These are phyloP conservation scores for Sporisorium exsertum DNA, from an alignment of 1,284 basidiomycete genomes.

Conservation along the genomic window DNA sequence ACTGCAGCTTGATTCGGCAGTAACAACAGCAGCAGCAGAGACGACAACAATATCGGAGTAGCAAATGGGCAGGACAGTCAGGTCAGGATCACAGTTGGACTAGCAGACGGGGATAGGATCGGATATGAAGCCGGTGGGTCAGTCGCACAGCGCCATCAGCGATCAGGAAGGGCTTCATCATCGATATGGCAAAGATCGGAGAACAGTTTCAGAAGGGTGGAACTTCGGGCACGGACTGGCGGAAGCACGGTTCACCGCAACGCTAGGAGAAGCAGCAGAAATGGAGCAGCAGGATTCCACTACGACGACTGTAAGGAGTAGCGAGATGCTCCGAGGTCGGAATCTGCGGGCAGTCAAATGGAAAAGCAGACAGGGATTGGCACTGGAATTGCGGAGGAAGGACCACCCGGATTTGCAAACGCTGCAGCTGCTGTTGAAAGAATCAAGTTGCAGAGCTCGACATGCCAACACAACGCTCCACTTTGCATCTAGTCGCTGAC, in stretches of 20 bases:
- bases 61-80: neutral
- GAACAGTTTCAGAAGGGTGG: no score
- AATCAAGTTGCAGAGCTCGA: constrained; percentile 8
- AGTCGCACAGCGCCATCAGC: neutral
- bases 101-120: neutral
- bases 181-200: neutral
- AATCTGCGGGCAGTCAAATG: neutral
- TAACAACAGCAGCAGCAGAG: constrained; percentile 11
- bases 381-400: neutral
- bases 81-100: no score
- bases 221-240: neutral
- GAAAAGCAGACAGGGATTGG: neutral
- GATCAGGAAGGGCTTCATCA: neutral
- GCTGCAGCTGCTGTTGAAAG: constrained; percentile 3
- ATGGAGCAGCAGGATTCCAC: neutral
- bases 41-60: neutral
- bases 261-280: neutral
- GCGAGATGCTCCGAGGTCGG: neutral
- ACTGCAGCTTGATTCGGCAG: constrained; percentile 3
- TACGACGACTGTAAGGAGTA: neutral
- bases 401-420: neutral
- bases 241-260: neutral
- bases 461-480: neutral
- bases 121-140: neutral
- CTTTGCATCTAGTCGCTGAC: constrained; percentile 15